Conservation (phyloP, 371 early-diverging fungal genomes). For the Mycotypha africana region DNA sequence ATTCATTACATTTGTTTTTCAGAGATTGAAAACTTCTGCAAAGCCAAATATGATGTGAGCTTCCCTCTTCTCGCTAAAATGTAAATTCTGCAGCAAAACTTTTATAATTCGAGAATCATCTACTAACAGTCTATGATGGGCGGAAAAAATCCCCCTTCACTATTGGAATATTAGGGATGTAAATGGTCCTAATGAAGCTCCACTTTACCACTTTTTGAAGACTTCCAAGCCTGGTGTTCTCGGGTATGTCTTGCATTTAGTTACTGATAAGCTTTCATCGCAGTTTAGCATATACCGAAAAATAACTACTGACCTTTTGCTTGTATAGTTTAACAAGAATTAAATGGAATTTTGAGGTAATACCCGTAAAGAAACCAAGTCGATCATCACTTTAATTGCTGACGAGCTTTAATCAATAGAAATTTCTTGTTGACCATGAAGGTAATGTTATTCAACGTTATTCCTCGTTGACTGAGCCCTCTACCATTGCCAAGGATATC, state of each 20-base stretch:
- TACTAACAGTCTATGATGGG: background rate
- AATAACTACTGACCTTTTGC: too few species aligned
- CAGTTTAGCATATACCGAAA: too few species aligned
- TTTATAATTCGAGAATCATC: too few species aligned
- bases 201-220: constrained; percentile 74
- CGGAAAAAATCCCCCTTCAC: background rate
- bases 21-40: constrained; percentile 27
- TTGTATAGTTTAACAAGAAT: constrained; percentile 18
- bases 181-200: constrained; percentile 71
- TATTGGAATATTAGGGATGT: constrained; percentile 58
- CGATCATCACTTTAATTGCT: background rate
- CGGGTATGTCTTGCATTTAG: constrained; percentile 12
- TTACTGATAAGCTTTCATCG: background rate
- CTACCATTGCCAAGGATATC: background rate
- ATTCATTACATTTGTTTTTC: too few species aligned
- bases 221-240: constrained; percentile 54
- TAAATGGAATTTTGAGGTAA: constrained; percentile 12
- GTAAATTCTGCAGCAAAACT: constrained; percentile 8
- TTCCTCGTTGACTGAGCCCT: constrained; percentile 16
- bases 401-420: background rate
- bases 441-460: background rate
- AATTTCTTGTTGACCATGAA: background rate
- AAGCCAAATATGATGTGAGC: constrained; percentile 60
- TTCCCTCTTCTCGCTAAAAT: constrained; percentile 86
- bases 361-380: background rate